phyloP scores from a whole-genome alignment of 2,329 filamentous ascomycete genomes.

The Lecanosticta acicola region DNA sequence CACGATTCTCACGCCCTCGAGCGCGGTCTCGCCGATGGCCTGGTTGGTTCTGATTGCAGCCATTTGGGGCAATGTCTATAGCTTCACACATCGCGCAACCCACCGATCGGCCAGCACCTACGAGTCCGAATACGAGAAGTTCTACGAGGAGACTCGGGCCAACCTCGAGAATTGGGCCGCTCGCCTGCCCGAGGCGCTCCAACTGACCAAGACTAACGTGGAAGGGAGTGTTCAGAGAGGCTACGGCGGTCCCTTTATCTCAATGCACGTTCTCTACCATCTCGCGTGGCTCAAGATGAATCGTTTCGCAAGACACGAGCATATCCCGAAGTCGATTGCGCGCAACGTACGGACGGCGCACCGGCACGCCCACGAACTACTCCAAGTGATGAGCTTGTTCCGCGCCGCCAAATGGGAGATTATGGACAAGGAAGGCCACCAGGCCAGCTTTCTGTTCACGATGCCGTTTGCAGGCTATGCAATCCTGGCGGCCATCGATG shows the following conservation, averaged over 20 bases:
- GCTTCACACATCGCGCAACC: slow-evolving; percentile 52
- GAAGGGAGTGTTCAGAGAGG: slow-evolving; percentile 50
- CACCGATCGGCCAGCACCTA: slow-evolving; percentile 42
- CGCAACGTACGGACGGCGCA: slow-evolving; percentile 47
- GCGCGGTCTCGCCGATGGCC: slow-evolving; percentile 49
- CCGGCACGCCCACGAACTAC: slow-evolving; percentile 49
- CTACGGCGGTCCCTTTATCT: slow-evolving; percentile 55
- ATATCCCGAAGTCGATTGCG: slow-evolving; percentile 39
- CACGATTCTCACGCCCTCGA: slow-evolving; percentile 34
- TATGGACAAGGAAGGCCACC: slow-evolving; percentile 19
- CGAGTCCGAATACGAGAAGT: slow-evolving; percentile 44
- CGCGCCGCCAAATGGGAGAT: slow-evolving; percentile 20
- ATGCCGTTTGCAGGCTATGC: slow-evolving; percentile 57
- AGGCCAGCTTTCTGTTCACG: slow-evolving; percentile 43
- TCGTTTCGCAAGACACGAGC: slow-evolving; percentile 49
- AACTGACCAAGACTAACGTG: slow-evolving; percentile 54
- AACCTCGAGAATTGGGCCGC: slow-evolving; percentile 55
- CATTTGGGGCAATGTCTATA: slow-evolving; percentile 61
- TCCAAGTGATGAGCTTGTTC: slow-evolving; percentile 36
- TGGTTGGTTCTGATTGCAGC: slow-evolving; percentile 58
- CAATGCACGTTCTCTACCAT: slow-evolving; percentile 63
- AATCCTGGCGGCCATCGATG: slow-evolving; percentile 60
- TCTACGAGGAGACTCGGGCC: slow-evolving; percentile 48
- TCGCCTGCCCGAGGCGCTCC: slow-evolving; percentile 51
- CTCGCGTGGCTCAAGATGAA: slow-evolving; percentile 60